Evolutionary conservation across 805 yeast genomes (phyloP).

Genomic region (Yarrowia sp.): DNA sequence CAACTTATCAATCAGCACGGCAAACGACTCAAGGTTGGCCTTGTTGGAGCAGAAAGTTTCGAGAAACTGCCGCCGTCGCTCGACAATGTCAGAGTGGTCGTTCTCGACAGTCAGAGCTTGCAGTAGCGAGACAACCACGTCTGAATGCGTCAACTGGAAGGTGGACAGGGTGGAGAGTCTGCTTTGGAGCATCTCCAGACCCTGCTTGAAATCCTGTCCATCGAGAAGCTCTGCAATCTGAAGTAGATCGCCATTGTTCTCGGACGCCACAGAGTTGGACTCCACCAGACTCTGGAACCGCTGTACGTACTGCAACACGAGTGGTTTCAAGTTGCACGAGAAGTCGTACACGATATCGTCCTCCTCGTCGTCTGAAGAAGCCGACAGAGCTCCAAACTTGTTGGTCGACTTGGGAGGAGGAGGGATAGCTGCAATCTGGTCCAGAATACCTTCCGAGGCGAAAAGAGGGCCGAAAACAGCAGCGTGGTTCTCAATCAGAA

Average conservation of each 20-base stretch:
- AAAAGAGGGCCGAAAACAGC: slow-evolving; percentile 48
- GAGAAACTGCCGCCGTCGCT: slow-evolving; percentile 44
- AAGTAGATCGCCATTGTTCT: background rate
- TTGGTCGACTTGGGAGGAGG: slow-evolving; percentile 27
- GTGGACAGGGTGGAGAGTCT: slow-evolving; percentile 51
- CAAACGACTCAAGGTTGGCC: slow-evolving; percentile 35
- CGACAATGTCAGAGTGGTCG: slow-evolving; percentile 31
- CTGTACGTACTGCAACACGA: slow-evolving; percentile 34
- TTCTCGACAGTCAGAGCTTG: slow-evolving; percentile 36
- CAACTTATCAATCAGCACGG: slow-evolving; percentile 50
- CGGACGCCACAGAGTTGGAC: background rate
- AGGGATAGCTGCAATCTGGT: slow-evolving; percentile 45
- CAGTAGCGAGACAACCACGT: slow-evolving; percentile 50
- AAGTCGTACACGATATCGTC: slow-evolving; percentile 34
- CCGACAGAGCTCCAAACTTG: slow-evolving; percentile 31
- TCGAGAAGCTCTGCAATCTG: slow-evolving; percentile 27
- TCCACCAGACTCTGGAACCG: slow-evolving; percentile 22
- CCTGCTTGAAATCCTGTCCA: slow-evolving; percentile 25
- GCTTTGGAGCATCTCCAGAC: slow-evolving; percentile 16
- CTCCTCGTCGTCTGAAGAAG: slow-evolving; percentile 29
- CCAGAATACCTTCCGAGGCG: slow-evolving; percentile 70
- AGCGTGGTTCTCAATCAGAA: slow-evolving; percentile 48
- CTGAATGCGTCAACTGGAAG: slow-evolving; percentile 71
- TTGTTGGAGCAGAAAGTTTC: slow-evolving; percentile 40
- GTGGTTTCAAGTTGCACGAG: slow-evolving; percentile 30